phyloP scores from a whole-genome alignment of 805 yeast species.

The Metschnikowia arizonensis region DNA sequence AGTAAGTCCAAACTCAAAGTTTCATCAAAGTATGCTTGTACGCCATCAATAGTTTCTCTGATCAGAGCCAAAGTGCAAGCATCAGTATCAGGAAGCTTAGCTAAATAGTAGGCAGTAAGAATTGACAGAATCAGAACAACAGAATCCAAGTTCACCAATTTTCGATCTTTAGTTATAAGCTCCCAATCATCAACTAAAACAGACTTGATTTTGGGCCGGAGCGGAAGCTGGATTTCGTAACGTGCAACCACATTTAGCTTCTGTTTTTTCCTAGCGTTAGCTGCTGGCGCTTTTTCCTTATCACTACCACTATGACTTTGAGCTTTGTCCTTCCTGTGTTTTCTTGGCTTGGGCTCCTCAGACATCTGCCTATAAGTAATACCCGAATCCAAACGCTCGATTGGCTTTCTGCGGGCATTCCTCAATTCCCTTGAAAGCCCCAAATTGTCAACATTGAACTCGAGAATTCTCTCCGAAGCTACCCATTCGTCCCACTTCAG shows the following conservation, averaged over 20 bases:
- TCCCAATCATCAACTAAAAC: constrained; percentile 93
- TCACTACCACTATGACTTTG: constrained; percentile 5
- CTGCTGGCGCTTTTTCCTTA: constrained; percentile 1
- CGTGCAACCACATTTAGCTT: constrained; percentile 24
- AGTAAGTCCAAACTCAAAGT: constrained; percentile 64
- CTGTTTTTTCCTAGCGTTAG: constrained; percentile 10
- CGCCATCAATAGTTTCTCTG: constrained; percentile 67
- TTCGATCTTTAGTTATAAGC: constrained; percentile 72
- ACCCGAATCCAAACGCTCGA: constrained; percentile 17
- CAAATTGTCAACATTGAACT: constrained; percentile 64
- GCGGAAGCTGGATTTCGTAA: constrained; percentile 48
- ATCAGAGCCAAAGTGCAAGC: constrained; percentile 27
- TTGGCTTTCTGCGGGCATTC: constrained; percentile 18
- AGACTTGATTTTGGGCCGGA: constrained; percentile 66
- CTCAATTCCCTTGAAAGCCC: constrained; percentile 30
- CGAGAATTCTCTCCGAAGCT: constrained; percentile 59
- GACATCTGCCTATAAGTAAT: constrained; percentile 6
- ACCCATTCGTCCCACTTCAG: constrained; percentile 98
- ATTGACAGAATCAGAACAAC: constrained; percentile 50
- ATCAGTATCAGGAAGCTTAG: constrained; percentile 14
- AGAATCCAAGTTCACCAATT: constrained; percentile 63
- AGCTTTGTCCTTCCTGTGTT: constrained; percentile 8
- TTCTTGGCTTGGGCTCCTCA: constrained; percentile 5
- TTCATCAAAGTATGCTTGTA: constrained; percentile 69
- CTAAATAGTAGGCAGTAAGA: constrained; percentile 47